Base-by-base conservation (phyloP, 2,329 filamentous ascomycete species). In the Scolecobasidium constrictum region DNA sequence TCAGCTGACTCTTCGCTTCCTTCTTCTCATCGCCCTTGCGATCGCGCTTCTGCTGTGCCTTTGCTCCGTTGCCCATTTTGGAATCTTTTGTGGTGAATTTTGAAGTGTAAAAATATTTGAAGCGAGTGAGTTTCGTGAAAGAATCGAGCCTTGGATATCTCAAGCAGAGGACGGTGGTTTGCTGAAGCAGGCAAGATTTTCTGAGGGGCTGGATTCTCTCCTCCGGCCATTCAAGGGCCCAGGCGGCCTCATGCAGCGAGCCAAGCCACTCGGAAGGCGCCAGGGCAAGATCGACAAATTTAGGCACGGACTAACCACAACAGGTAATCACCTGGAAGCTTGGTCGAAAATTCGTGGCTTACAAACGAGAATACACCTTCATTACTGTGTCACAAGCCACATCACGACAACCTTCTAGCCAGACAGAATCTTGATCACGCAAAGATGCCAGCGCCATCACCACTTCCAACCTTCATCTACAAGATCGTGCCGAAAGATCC, bases 401-500 rank as follows among this genome's bases (percentile, higher is more conserved):
- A 9, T n/a, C 26, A 31, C 26, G 9, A 9, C 26, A 7, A 31
- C 26, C n/a, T 7, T 7, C 26, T 9, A 7, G 9, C n/a, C 26
- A 31, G 26, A 31, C 26, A 36, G 9, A 36, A 22, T 39, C 11
- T 39, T 15, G 34, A 33, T 15, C 23, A n/a, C n/a, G n/a, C n/a
- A n/a, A n/a, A n/a, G n/a, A 60, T 61, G 58, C 46, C 56, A 5
- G 51, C 56, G 5, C 59, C 59, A 3, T 50, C 47, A 16, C 56
- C 57, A 31, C 55, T 54, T 11, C 59, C 59, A 26, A 56, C 46
- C 18, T 55, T 55, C 43, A 53, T 80, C 48, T 80, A 79, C 67
- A 80, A 81, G 52, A 80, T 81, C 53, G 58, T 76, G 28, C 69
- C 73, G 20, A 50, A 58, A 17, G 64, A 68, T 18, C 75, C 76